Base-by-base conservation (phyloP, 345 rosid species). In the Brassica cretica region DNA sequence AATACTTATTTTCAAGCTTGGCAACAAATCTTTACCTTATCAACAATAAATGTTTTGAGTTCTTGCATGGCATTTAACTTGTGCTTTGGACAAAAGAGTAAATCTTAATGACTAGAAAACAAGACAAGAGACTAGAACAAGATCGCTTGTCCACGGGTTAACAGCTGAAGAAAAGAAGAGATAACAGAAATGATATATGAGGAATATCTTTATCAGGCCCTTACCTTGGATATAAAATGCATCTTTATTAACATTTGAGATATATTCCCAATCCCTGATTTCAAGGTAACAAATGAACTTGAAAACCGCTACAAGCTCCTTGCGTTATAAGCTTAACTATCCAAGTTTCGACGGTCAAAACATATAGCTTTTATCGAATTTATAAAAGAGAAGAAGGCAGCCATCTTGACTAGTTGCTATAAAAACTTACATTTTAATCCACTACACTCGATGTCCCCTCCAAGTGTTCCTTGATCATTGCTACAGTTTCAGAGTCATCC, bases 221-320 rank as follows among this genome's bases (percentile, higher is more conserved):
- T 82, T 90, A 95, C 99, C 91, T 95, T 98, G 6, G 98, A 88
- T 30, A 95, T 89, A 76, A 93, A 95, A 83, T 95, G 99, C 99
- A 95, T 95, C 73, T 27, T 27, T 27, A 27, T 27, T 27, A 95
- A 82, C 99, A 95, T 2, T 27, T 27, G 30, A 4, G 30, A 27
- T 27, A 27, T 95, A 85, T 93, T 95, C 70, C 93, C 98, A 41
- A 95, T 95, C 70, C 98, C 98, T 68, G 98, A 95, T 87, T 95
- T 95, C 86, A 95, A 78, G 62, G 99, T 95, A 77, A 95, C 98
- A 16, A 98, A 87, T 65, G 98, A 95, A 82, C 97, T 95, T 16
- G 98, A 98, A 82, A 95, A 74, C 99, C 99, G 55, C 98, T 95
- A 82, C 99, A 95, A 33, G 98, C 98, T 81, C 98, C 97, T 86